Conservation (phyloP, 495 filamentous ascomycete genomes). For the Xylaria intraflava region DNA sequence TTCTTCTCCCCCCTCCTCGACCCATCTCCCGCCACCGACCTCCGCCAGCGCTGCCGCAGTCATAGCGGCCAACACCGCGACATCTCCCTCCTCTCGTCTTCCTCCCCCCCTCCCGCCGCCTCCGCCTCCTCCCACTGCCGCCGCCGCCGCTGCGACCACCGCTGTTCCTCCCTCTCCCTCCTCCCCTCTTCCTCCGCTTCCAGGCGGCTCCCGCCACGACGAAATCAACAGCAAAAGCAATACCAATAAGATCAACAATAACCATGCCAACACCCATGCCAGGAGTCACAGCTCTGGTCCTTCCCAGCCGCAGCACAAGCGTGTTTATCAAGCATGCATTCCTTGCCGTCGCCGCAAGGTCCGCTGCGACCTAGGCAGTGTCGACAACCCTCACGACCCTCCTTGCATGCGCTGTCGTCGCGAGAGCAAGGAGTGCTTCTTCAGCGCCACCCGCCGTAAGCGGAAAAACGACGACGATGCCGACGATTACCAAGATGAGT, state of each 20-base stretch:
- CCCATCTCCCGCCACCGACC: constrained; percentile 2
- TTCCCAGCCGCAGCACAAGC: constrained; percentile 50
- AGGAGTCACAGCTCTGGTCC: constrained; percentile 12
- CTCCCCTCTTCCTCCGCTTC: background rate
- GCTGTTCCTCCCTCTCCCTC: background rate
- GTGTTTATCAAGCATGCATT: constrained; percentile 82
- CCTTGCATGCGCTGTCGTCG: constrained; percentile 90
- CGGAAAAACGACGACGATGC: constrained; percentile 65
- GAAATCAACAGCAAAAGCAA: background rate
- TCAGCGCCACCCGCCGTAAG: constrained; percentile 93
- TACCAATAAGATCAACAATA: background rate
- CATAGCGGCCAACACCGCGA: background rate
- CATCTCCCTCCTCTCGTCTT: background rate
- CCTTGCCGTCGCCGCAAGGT: constrained; percentile 88
- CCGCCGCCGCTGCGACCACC: background rate
- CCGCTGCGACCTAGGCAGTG: constrained; percentile 86
- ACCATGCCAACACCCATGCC: constrained; percentile 1
- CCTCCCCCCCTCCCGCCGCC: background rate
- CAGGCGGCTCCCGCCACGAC: background rate
- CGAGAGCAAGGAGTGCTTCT: constrained; percentile 92
- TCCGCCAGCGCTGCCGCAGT: background rate
- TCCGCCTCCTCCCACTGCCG: background rate
- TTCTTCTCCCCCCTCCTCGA: background rate
- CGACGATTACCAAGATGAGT: constrained; percentile 47
- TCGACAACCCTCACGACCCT: constrained; percentile 89